Evolutionary conservation across 1,284 basidiomycete genomes (phyloP).

Genomic region (Ustilago curta): DNA sequence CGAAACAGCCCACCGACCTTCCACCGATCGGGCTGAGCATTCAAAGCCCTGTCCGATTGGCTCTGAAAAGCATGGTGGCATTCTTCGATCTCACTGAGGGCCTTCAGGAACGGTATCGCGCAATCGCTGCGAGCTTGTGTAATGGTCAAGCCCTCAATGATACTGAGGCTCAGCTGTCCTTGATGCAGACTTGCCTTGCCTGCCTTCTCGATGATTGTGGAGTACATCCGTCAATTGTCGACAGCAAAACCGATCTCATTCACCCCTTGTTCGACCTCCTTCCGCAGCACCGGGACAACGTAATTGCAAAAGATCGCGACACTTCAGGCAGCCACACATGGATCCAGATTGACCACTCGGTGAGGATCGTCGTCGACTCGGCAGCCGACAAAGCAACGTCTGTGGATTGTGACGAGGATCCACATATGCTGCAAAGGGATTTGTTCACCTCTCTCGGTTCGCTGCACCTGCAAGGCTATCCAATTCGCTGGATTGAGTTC

Average conservation of each 20-base stretch:
- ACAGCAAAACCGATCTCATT: not conserved
- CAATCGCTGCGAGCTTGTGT: not conserved
- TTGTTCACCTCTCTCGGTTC: slow-evolving; percentile 12
- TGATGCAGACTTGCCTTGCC: slow-evolving; percentile 23
- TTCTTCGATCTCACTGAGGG: not conserved
- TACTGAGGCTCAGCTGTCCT: not conserved
- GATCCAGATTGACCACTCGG: slow-evolving; percentile 11
- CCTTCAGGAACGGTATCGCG: slow-evolving; percentile 12
- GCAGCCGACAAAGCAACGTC: not conserved
- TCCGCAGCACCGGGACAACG: not conserved
- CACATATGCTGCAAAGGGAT: slow-evolving; percentile 7
- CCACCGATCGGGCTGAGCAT: slow-evolving; percentile 10
- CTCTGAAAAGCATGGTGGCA: not conserved
- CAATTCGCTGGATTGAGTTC: slow-evolving; percentile 33
- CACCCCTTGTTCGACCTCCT: not conserved
- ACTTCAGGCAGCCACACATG: not conserved
- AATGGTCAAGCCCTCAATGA: not conserved
- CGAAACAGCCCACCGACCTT: slow-evolving; percentile 12
- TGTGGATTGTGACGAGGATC: not conserved
- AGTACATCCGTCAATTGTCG: slow-evolving; percentile 3
- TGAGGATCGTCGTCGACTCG: not conserved
- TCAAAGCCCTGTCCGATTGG: not conserved
- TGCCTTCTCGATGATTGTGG: slow-evolving; percentile 26
- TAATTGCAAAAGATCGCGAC: not conserved
- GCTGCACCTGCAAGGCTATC: slow-evolving; percentile 33